These are phyloP conservation scores for Albophoma yamanashiensis DNA, from an alignment of 2,329 filamentous ascomycete species.

Conservation along the genomic window DNA sequence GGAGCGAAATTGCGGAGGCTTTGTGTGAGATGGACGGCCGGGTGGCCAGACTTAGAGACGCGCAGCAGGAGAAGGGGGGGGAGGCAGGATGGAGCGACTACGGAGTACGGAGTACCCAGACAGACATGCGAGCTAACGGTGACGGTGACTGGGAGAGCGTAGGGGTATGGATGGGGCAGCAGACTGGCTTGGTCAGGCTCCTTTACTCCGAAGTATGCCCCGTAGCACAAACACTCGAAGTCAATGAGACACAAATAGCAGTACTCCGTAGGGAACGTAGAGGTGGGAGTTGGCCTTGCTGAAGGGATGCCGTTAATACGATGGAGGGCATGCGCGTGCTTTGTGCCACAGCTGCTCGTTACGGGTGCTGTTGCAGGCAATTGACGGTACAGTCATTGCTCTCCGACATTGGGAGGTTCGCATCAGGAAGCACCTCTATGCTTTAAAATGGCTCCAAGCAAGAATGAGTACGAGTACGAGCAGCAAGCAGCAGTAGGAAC, in stretches of 20 bases:
- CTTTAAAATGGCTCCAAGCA: not conserved
- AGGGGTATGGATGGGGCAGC: not conserved
- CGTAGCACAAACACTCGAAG: not conserved
- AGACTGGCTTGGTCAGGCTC: not conserved
- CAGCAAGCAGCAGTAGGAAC: not conserved
- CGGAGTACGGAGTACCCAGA: not conserved
- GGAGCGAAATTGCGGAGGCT: not conserved
- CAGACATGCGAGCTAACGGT: not conserved
- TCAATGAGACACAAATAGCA: not conserved
- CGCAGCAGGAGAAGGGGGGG: no score
- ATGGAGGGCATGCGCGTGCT: not conserved
- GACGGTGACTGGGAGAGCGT: not conserved
- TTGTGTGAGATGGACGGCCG: not conserved
- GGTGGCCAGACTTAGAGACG: not conserved
- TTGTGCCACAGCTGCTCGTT: not conserved
- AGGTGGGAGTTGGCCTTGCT: not conserved
- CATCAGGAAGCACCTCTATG: not conserved
- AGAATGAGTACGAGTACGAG: not conserved
- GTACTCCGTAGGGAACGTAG: not conserved
- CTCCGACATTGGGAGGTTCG: not conserved
- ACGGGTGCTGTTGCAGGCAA: not conserved
- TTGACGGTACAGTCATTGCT: not conserved
- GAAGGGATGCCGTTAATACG: not conserved
- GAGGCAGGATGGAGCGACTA: no score
- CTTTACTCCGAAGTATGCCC: not conserved